Percentiles rank a stretch among this genome's conserved stretches.
Conservation (phyloP, 208 protist genomes). For the Herpetomonas samuelpessoai region DNA sequence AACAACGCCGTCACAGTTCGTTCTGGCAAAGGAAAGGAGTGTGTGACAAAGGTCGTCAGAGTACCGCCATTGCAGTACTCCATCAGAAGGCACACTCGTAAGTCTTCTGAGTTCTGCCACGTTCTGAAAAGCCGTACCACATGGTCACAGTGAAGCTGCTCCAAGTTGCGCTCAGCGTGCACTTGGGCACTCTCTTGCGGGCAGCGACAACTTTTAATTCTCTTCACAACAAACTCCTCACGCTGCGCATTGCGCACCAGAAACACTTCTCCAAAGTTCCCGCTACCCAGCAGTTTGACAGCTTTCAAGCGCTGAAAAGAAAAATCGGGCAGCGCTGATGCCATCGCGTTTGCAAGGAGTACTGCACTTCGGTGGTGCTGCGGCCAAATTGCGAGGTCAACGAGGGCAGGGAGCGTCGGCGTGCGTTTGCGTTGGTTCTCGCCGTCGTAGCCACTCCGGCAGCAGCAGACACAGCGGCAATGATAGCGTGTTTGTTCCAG, state of each 20-base stretch:
- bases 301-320: too few species aligned
- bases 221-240: conserved; percentile 50
- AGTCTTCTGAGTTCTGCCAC: conserved; percentile 43
- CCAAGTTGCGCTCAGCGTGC: conserved; percentile 46
- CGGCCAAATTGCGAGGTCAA: too few species aligned
- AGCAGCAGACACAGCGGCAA: too few species aligned
- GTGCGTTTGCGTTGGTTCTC: too few species aligned
- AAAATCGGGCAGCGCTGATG: too few species aligned
- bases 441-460: too few species aligned
- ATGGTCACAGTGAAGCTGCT: conserved; percentile 42
- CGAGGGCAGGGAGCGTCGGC: too few species aligned
- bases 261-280: conserved; percentile 37
- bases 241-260: conserved; percentile 19
- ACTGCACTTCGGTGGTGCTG: too few species aligned
- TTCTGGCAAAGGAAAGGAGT: conserved; percentile 42
- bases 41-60: conserved; percentile 30
- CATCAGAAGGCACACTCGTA: conserved; percentile 51
- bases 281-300: conserved; percentile 38
- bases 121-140: conserved; percentile 43
- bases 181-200: conserved; percentile 13
- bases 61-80: conserved; percentile 79
- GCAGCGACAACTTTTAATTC: conserved; percentile 14
- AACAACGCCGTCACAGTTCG: conserved; percentile 40
- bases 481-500: too few species aligned
- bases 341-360: too few species aligned